Percentiles rank a stretch among this genome's conserved stretches.
Evolutionary conservation across 2,329 filamentous ascomycete genomes (phyloP).

Genomic region (Talaromyces sp.): DNA sequence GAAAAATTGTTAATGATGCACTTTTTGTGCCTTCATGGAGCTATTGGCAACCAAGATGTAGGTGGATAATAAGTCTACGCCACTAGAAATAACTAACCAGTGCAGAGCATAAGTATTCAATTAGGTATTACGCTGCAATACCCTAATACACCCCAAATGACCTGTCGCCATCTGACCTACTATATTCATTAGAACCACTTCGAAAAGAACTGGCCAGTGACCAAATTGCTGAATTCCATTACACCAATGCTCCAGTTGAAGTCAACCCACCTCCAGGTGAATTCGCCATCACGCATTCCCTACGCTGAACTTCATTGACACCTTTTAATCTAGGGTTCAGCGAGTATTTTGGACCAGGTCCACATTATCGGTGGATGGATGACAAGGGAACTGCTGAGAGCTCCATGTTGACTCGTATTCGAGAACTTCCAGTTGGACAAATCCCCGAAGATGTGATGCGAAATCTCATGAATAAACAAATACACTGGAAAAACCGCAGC

Average conservation of each 20-base stretch:
- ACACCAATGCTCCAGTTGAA: conserved; percentile 3
- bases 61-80: conserved; percentile 1
- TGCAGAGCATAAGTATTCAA: conserved; percentile 7
- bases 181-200: neutral
- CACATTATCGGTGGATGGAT: conserved; percentile 10
- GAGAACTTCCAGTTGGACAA: conserved; percentile 12
- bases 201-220: conserved; percentile 4
- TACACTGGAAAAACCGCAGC: conserved; percentile 16
- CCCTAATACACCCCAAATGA: neutral
- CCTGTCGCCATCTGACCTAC: neutral
- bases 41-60: conserved; percentile 24
- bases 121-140: neutral
- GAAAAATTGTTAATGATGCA: conserved; percentile 14
- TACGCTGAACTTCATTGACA: neutral
- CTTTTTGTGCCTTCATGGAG: conserved; percentile 24
- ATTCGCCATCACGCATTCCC: conserved; percentile 12
- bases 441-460: conserved; percentile 12
- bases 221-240: conserved; percentile 2
- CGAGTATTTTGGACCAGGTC: conserved; percentile 7
- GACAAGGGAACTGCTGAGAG: conserved; percentile 1
- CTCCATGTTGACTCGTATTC: conserved; percentile 6
- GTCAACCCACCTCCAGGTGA: conserved; percentile 14
- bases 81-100: neutral
- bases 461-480: conserved; percentile 12
- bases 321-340: conserved; percentile 1